Conservation (phyloP, 371 early-diverging fungal genomes). For the Mycotypha africana region DNA sequence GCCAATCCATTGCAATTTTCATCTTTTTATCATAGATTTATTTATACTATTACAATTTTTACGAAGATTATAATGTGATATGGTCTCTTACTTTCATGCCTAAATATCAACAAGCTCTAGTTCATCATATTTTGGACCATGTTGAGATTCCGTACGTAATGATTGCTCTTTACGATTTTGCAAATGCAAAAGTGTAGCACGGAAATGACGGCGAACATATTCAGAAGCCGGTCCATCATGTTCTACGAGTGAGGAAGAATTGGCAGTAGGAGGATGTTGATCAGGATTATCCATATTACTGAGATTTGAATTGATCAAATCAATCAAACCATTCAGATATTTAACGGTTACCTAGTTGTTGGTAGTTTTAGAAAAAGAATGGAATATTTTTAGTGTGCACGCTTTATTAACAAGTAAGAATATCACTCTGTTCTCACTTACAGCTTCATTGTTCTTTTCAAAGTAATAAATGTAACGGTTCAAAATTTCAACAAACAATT, state of each 20-base stretch:
- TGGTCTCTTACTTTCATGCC: background rate
- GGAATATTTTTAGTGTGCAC: no score
- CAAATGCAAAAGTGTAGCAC: conserved; percentile 54
- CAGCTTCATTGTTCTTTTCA: conserved; percentile 76
- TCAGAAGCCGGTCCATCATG: conserved; percentile 48
- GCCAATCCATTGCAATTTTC: no score
- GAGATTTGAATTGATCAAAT: conserved; percentile 75
- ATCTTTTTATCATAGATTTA: no score
- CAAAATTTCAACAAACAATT: conserved; percentile 89
- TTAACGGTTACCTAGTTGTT: conserved; percentile 71
- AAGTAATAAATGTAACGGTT: conserved; percentile 89
- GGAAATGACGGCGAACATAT: conserved; percentile 63
- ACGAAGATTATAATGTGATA: no score
- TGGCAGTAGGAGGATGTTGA: conserved; percentile 58
- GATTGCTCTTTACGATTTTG: conserved; percentile 25
- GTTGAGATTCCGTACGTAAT: conserved; percentile 10
- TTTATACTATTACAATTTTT: no score
- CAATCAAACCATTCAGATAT: conserved; percentile 86
- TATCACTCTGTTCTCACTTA: no score
- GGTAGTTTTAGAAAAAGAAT: no score
- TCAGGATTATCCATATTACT: conserved; percentile 62
- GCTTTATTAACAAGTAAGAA: no score
- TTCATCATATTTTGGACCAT: conserved; percentile 23
- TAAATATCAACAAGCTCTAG: conserved; percentile 22
- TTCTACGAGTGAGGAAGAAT: conserved; percentile 50